These are phyloP conservation scores for Trametes meyenii DNA, from an alignment of 768 basidiomycete species.

Conservation along the genomic window DNA sequence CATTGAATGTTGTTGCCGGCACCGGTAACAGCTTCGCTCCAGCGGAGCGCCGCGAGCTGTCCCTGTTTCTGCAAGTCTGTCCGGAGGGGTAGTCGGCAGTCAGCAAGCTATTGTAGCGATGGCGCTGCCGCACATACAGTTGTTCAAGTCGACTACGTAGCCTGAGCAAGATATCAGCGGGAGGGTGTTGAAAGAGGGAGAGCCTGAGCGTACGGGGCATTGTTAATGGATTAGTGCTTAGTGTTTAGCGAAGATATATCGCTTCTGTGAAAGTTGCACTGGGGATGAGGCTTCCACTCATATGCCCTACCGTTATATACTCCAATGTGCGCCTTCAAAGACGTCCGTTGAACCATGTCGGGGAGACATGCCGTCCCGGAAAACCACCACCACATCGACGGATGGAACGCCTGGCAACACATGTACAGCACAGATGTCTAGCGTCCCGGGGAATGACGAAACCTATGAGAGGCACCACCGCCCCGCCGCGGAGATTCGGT, in stretches of 20 bases:
- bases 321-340: background rate
- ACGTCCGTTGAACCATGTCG: background rate
- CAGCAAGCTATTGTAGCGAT: background rate
- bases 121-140: slow-evolving; percentile 40
- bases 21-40: slow-evolving; percentile 44
- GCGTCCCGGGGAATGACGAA: no score
- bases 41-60: slow-evolving; percentile 42
- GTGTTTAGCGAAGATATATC: background rate
- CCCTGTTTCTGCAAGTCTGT: slow-evolving; percentile 43
- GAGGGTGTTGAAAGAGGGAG: no score
- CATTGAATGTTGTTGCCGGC: slow-evolving; percentile 47
- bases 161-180: slow-evolving; percentile 27
- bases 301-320: no score
- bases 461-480: no score
- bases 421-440: no score
- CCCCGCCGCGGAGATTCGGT: no score
- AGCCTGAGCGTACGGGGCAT: slow-evolving; percentile 1
- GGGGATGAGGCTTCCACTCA: background rate
- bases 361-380: background rate
- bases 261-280: background rate
- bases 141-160: slow-evolving; percentile 44
- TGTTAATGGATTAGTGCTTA: background rate
- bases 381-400: background rate
- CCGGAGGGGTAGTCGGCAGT: background rate
- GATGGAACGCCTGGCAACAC: no score